A percentile compares a stretch with the other conserved stretches of the same genome.
Conservation (phyloP, 2,329 filamentous ascomycete genomes). For the Arachnomyces sp. region DNA sequence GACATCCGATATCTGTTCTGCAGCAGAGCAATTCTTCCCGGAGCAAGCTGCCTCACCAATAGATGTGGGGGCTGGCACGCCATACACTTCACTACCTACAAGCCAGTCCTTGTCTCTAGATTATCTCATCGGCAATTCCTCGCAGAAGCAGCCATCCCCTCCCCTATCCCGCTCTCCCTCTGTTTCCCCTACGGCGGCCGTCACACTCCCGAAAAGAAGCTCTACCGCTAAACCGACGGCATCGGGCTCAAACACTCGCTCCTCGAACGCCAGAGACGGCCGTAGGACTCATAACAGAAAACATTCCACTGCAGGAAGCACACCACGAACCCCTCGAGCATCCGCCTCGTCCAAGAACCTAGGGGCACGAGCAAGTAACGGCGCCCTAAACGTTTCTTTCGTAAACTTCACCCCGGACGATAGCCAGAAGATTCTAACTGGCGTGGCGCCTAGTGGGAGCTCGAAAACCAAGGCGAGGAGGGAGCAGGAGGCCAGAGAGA, state of each 20-base stretch:
- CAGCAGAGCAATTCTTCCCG: conserved; percentile 22
- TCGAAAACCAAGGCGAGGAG: conserved; percentile 90
- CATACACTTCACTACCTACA: neutral
- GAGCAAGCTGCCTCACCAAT: conserved; percentile 12
- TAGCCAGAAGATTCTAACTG: conserved; percentile 68
- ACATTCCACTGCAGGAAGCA: conserved; percentile 20
- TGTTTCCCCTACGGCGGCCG: conserved; percentile 4
- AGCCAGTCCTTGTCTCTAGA: neutral
- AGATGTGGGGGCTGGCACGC: conserved; percentile 4
- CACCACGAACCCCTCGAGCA: too few species aligned
- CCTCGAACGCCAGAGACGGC: conserved; percentile 20
- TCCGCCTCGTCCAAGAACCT: conserved; percentile 19
- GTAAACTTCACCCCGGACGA: conserved; percentile 87
- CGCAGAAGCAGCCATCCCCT: conserved; percentile 1
- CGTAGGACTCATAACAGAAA: conserved; percentile 35
- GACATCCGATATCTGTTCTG: conserved; percentile 25
- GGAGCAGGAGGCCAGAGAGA: conserved; percentile 79
- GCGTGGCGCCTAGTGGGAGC: conserved; percentile 83
- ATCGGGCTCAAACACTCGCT: conserved; percentile 13
- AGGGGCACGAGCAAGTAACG: conserved; percentile 20
- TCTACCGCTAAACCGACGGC: conserved; percentile 3
- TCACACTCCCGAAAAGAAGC: neutral
- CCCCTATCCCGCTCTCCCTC: conserved; percentile 6
- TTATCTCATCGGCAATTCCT: neutral
- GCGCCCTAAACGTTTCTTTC: conserved; percentile 53